phyloP scores from a whole-genome alignment of 163 green algal species.

The Trebouxia gelatinosa region DNA sequence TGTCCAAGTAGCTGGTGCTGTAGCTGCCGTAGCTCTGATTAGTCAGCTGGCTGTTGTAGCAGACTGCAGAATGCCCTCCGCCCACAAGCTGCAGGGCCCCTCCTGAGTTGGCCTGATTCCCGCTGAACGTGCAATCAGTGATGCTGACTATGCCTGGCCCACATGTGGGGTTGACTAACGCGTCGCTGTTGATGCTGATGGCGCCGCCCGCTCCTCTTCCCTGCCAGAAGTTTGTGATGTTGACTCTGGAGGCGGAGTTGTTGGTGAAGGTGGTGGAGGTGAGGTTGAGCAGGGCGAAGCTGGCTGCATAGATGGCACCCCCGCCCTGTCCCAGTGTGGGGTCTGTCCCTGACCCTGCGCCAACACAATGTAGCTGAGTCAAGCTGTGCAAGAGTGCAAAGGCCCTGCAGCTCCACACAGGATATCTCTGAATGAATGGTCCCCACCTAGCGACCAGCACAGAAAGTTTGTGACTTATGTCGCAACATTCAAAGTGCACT shows the following conservation, averaged over 20 bases:
- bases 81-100: slow-evolving; percentile 1
- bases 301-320: slow-evolving; percentile 23
- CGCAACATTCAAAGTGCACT: no score
- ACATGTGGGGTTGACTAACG: neutral
- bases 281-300: slow-evolving; percentile 10
- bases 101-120: slow-evolving; percentile 14
- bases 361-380: no score
- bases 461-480: no score
- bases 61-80: neutral
- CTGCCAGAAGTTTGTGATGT: slow-evolving; percentile 21
- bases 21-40: slow-evolving; percentile 3
- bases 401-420: no score
- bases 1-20: slow-evolving; percentile 10
- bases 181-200: slow-evolving; percentile 25
- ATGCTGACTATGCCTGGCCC: slow-evolving; percentile 1
- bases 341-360: no score
- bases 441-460: no score
- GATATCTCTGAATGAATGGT: no score
- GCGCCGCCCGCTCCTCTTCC: slow-evolving; percentile 12
- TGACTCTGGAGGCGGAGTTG: slow-evolving; percentile 2
- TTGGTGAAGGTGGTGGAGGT: neutral
- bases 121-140: neutral
- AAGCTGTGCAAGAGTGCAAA: no score
- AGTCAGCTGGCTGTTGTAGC: neutral
- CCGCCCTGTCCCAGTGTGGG: slow-evolving; percentile 11